phyloP scores from a whole-genome alignment of 495 filamentous ascomycete genomes.

The Aspergillus coremiiformis region DNA sequence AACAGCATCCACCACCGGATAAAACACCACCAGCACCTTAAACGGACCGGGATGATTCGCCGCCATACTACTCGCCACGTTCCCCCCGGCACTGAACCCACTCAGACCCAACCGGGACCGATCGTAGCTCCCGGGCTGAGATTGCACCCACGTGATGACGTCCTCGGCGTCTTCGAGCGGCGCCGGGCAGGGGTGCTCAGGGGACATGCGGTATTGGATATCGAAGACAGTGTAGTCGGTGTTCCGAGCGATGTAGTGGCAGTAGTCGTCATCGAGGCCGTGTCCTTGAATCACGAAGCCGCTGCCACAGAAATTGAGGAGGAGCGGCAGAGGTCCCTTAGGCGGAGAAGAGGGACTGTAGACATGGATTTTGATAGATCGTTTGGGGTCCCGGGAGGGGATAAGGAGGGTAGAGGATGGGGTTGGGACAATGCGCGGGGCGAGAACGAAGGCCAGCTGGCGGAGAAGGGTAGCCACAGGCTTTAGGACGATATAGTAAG shows the following conservation, averaged over 20 bases:
- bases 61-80: conserved; percentile 12
- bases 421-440: neutral
- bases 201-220: conserved; percentile 63
- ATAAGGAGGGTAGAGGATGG: conserved; percentile 18
- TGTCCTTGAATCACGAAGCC: conserved; percentile 26
- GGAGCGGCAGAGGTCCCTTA: conserved; percentile 13
- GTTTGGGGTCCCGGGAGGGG: conserved; percentile 22
- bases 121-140: neutral
- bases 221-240: conserved; percentile 23
- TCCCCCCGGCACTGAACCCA: conserved; percentile 16
- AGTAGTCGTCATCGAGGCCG: conserved; percentile 27
- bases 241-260: conserved; percentile 15
- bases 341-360: conserved; percentile 8
- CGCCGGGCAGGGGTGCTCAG: conserved; percentile 61
- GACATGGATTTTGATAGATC: conserved; percentile 26
- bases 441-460: neutral
- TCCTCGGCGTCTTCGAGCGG: conserved; percentile 56
- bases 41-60: conserved; percentile 16
- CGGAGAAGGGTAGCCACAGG: conserved; percentile 5
- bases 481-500: conserved; percentile 10
- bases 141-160: conserved; percentile 12
- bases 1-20: conserved; percentile 16
- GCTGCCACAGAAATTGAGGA: conserved; percentile 28
- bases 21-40: conserved; percentile 15
- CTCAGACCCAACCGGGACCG: neutral